Evolutionary conservation across 176 grass and related monocot genomes (phyloP).

Genomic region (Oryza coarctata): DNA sequence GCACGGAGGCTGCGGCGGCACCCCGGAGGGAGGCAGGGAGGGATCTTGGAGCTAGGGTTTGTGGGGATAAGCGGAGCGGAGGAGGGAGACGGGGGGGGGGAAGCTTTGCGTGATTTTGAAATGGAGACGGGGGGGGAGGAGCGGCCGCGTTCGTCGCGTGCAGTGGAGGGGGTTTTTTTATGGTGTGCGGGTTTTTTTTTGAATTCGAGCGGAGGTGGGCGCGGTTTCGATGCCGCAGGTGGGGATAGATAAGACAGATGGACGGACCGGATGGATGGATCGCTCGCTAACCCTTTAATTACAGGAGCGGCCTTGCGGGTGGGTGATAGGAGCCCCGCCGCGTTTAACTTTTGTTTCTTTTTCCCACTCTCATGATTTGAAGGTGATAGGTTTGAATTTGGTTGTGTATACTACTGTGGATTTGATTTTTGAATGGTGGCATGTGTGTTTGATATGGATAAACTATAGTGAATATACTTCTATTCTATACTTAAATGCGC

Average conservation of each 20-base stretch:
- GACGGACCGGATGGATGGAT: not conserved
- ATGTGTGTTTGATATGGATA: too few species aligned
- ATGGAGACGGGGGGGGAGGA: not conserved
- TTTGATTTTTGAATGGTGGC: not conserved
- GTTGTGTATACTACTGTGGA: not conserved
- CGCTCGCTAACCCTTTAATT: not conserved
- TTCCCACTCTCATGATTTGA: not conserved
- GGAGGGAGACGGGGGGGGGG: not conserved
- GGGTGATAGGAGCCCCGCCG: too few species aligned
- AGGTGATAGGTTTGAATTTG: not conserved
- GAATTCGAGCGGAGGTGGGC: constrained; percentile 60
- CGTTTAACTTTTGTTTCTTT: not conserved
- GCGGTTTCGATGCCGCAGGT: constrained; percentile 36
- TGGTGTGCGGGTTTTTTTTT: constrained; percentile 37
- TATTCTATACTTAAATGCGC: too few species aligned
- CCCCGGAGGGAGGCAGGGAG: not conserved
- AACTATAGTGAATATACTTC: too few species aligned
- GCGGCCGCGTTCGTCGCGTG: not conserved
- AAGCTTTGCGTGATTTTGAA: constrained; percentile 20
- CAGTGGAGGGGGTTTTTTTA: not conserved
- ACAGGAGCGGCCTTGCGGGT: constrained; percentile 5
- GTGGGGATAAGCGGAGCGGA: not conserved
- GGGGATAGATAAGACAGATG: not conserved
- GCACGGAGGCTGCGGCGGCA: not conserved
- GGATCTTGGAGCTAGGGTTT: constrained; percentile 54